A percentile compares a stretch with the other conserved stretches of the same genome.
phyloP scores from a whole-genome alignment of 192 early-diverging fungal genomes.

The Ramicandelaber brevisporus region DNA sequence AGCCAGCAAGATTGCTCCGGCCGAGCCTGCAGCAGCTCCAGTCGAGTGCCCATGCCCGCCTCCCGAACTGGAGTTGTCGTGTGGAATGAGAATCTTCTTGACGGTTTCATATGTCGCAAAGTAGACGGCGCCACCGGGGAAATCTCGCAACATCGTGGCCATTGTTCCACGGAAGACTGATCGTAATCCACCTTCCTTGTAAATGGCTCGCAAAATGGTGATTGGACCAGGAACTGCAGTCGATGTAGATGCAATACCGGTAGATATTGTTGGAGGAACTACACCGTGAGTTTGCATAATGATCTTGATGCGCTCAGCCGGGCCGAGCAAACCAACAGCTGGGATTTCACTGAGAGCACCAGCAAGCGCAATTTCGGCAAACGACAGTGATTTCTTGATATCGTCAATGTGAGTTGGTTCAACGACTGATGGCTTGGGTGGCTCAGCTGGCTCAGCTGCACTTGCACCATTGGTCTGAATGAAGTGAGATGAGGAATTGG shows the following conservation, averaged over 20 bases:
- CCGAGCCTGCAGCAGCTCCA: not conserved
- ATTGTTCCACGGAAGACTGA: constrained; percentile 1
- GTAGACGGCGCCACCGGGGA: constrained; percentile 1
- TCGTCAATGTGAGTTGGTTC: too few relatives aligned
- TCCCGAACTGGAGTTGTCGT: not conserved
- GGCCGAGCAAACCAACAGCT: constrained; percentile 2
- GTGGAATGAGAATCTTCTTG: not conserved
- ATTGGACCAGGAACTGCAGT: not conserved
- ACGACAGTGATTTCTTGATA: too few relatives aligned
- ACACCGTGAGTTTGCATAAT: constrained; percentile 1
- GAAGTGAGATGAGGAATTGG: too few relatives aligned
- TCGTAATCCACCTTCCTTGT: not conserved
- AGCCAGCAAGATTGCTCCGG: constrained; percentile 2
- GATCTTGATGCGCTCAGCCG: constrained; percentile 4
- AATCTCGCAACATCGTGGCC: constrained; percentile 1
- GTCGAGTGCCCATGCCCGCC: not conserved
- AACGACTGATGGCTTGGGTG: too few relatives aligned
- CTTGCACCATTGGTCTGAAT: too few relatives aligned
- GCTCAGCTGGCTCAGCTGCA: too few relatives aligned
- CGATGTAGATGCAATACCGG: not conserved
- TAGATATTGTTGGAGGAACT: not conserved
- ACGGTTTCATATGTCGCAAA: constrained; percentile 1
- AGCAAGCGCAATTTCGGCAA: constrained; percentile 3
- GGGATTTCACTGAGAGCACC: constrained; percentile 3
- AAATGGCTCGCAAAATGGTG: not conserved